phyloP scores from a whole-genome alignment of 148 eudicot genomes.

The Chenopodium berlandieri region DNA sequence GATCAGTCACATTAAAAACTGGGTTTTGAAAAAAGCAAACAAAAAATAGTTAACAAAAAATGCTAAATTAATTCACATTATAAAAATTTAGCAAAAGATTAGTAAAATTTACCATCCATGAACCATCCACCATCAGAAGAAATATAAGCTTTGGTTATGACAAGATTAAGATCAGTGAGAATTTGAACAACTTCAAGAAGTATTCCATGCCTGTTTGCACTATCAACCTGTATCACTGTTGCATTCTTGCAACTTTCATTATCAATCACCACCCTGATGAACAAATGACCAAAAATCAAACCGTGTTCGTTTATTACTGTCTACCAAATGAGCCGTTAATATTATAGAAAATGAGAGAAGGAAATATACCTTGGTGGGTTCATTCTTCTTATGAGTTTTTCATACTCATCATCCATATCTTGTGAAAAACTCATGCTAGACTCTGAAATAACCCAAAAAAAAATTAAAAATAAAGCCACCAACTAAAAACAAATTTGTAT shows the following conservation, averaged over 20 bases:
- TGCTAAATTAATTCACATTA: background rate
- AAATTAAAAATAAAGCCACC: background rate
- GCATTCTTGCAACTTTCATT: constrained; percentile 86
- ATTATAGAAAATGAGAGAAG: background rate
- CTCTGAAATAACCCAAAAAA: constrained; percentile 33
- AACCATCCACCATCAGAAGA: constrained; percentile 99
- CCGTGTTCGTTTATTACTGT: background rate
- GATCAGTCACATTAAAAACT: constrained; percentile 95
- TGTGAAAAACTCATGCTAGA: constrained; percentile 56
- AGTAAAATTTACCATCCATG: constrained; percentile 60
- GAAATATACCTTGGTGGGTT: constrained; percentile 74
- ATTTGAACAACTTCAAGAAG: constrained; percentile 90
- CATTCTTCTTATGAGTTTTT: constrained; percentile 90
- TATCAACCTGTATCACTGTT: constrained; percentile 91
- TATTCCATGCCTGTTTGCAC: constrained; percentile 85
- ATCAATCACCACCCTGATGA: constrained; percentile 82
- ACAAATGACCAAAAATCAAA: constrained; percentile 22
- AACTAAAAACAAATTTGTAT: constrained; percentile 12
- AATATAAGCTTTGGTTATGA: constrained; percentile 82
- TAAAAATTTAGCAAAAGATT: background rate
- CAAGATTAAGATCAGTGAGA: constrained; percentile 84
- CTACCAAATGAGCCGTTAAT: background rate
- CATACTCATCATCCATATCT: constrained; percentile 80
- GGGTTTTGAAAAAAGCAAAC: constrained; percentile 10
- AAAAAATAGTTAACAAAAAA: background rate